Evolutionary conservation across 2,329 filamentous ascomycete genomes (phyloP).

Genomic region (Dothideomycetes sp.): DNA sequence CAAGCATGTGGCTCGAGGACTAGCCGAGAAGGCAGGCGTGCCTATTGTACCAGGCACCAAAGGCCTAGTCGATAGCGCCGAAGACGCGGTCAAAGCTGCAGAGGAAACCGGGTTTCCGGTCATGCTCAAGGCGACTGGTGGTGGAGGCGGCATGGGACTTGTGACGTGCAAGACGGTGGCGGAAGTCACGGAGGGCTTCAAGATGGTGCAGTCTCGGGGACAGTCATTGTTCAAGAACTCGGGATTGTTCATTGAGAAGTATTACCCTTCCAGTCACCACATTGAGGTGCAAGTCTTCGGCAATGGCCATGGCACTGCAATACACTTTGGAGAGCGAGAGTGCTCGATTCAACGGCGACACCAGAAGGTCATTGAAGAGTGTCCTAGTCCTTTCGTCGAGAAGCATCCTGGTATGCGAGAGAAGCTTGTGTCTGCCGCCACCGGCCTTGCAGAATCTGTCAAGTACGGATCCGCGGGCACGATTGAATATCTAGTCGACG

Average conservation of each 20-base stretch:
- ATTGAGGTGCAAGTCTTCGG: slow-evolving; percentile 89
- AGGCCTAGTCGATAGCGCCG: slow-evolving; percentile 35
- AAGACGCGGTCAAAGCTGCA: slow-evolving; percentile 35
- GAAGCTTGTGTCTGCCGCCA: slow-evolving; percentile 56
- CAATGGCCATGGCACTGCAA: slow-evolving; percentile 65
- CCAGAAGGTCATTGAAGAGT: slow-evolving; percentile 87
- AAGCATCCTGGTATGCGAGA: slow-evolving; percentile 43
- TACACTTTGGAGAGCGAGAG: slow-evolving; percentile 79
- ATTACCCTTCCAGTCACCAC: slow-evolving; percentile 67
- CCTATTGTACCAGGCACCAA: slow-evolving; percentile 45
- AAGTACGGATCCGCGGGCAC: slow-evolving; percentile 78
- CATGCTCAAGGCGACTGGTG: slow-evolving; percentile 45
- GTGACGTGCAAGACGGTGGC: slow-evolving; percentile 57
- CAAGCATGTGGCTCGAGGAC: slow-evolving; percentile 45
- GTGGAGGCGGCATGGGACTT: slow-evolving; percentile 75
- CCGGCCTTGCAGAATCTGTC: slow-evolving; percentile 48
- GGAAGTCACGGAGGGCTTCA: slow-evolving; percentile 56
- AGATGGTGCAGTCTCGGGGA: slow-evolving; percentile 58
- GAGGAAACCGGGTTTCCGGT: slow-evolving; percentile 39
- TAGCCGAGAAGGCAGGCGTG: slow-evolving; percentile 41
- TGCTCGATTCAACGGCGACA: slow-evolving; percentile 80
- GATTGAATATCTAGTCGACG: slow-evolving; percentile 83
- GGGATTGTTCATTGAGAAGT: slow-evolving; percentile 76
- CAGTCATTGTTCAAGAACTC: slow-evolving; percentile 71
- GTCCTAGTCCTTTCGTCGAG: slow-evolving; percentile 59